Base-by-base conservation (phyloP, 768 basidiomycete species). In the Termitomyces bulborhizus region DNA sequence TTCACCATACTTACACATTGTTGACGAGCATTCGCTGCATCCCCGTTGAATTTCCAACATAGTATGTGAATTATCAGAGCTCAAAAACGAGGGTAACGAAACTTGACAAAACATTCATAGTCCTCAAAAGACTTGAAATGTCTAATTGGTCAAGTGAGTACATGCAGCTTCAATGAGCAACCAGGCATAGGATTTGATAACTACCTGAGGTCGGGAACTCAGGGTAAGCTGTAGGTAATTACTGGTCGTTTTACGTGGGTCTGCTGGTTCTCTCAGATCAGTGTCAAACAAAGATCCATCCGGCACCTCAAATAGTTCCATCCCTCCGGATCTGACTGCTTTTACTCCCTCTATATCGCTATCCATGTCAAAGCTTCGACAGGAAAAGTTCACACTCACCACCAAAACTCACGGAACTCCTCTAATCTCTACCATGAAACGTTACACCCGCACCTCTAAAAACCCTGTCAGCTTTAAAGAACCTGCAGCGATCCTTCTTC, bases 341-440 rank as follows among this genome's bases (percentile, higher is more conserved):
- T 7, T 21, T 1, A 24, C 15, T 24, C 3, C 18, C 31, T 15
- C 13, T 21, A 21, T 21, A 21, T 32, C 31, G 31, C 31, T 47
- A 34, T 12, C 4, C 1, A 32, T 49, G 48, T n/a, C 48, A 18
- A 29, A 31, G 27, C 40, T 61, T 9, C n/a, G 26, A 24, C 34
- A 37, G 11, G 57, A 86, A 63, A 68, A 59, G 48, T 66, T 64
- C 37, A 49, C 53, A 6, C 53, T 70, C 16, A 65, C 65, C 11
- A 70, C 67, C 5, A 58, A 57, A 13, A 68, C 67, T 1, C 59
- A 66, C 50, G 68, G 69, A 7, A 57, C 60, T 9, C 64, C 65
- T 1, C 53, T 68, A 15, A 57, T 65, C 18, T 62, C 62, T 13
- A 63, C 67, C 2, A 67, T 68, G 49, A 70, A 70, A 50, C 60